These are phyloP conservation scores for Cyphellophora europaea DNA, from an alignment of 2,329 filamentous ascomycete genomes.

Conservation along the genomic window DNA sequence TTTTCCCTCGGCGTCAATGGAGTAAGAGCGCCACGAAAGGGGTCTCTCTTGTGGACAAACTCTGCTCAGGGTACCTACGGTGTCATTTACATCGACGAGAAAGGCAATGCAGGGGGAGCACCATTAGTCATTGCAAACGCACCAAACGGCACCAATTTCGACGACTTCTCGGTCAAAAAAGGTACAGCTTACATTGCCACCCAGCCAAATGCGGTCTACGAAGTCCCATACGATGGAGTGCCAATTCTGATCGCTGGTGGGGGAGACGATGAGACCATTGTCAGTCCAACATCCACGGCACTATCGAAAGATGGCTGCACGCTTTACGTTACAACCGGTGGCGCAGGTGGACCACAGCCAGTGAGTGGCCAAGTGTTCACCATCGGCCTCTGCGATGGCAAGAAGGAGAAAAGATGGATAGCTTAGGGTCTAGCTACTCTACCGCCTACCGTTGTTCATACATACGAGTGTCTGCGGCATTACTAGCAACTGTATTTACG, in stretches of 20 bases:
- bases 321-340: not conserved
- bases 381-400: not conserved
- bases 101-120: slow-evolving; percentile 13
- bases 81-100: slow-evolving; percentile 18
- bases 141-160: not conserved
- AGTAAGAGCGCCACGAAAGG: slow-evolving; percentile 16
- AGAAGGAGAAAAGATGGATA: not conserved
- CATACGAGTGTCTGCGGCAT: no score
- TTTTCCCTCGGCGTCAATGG: slow-evolving; percentile 16
- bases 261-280: not conserved
- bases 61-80: slow-evolving; percentile 15
- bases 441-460: no score
- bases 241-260: not conserved
- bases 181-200: not conserved
- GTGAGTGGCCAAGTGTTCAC: not conserved
- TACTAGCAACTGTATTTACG: no score
- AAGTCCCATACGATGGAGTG: not conserved
- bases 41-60: slow-evolving; percentile 2
- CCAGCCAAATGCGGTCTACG: not conserved
- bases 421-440: no score
- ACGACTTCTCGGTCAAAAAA: not conserved
- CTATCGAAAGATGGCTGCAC: not conserved
- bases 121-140: not conserved
- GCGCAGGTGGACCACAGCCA: not conserved
- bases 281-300: not conserved